Percentiles rank a stretch among this genome's conserved stretches.
phyloP scores from a whole-genome alignment of 108 stramenopile genomes.

The Stephanodiscus triporus region DNA sequence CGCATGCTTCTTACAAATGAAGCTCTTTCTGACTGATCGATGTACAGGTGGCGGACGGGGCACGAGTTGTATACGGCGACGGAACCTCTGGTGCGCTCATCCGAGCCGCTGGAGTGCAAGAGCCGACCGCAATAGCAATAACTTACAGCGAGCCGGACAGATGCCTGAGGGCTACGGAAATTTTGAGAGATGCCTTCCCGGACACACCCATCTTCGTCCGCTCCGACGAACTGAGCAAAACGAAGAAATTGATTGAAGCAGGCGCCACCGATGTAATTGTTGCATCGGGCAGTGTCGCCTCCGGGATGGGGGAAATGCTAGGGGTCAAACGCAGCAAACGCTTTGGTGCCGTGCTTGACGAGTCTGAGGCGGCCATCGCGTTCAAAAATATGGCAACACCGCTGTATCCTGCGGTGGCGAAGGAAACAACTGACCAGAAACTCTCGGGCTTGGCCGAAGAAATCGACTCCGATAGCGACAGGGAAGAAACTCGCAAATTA shows the following conservation, averaged over 20 bases:
- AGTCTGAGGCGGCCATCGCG: constrained; percentile 24
- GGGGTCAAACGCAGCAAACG: constrained; percentile 37
- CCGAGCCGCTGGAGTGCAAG: constrained; percentile 66
- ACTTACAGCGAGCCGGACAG: constrained; percentile 52
- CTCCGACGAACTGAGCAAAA: constrained; percentile 32
- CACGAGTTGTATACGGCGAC: constrained; percentile 73
- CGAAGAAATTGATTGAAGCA: constrained; percentile 56
- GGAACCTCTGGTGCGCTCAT: constrained; percentile 57
- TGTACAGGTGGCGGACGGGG: constrained; percentile 38
- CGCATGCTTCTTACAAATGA: not conserved
- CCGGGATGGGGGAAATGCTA: constrained; percentile 36
- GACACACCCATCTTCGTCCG: constrained; percentile 73
- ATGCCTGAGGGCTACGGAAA: constrained; percentile 55
- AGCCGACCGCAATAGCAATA: constrained; percentile 63
- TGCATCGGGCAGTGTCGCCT: constrained; percentile 44
- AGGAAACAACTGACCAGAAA: constrained; percentile 8
- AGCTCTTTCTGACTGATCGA: not conserved
- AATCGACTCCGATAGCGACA: constrained; percentile 42
- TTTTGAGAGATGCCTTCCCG: constrained; percentile 63
- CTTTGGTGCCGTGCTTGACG: constrained; percentile 32
- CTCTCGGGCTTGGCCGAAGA: constrained; percentile 35
- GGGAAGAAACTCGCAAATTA: constrained; percentile 38
- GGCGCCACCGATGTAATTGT: constrained; percentile 73
- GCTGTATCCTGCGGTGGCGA: constrained; percentile 31
- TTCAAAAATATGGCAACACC: constrained; percentile 33